Base-by-base conservation (phyloP, 441 rosid genomes). In the Caryocar brasiliense region DNA sequence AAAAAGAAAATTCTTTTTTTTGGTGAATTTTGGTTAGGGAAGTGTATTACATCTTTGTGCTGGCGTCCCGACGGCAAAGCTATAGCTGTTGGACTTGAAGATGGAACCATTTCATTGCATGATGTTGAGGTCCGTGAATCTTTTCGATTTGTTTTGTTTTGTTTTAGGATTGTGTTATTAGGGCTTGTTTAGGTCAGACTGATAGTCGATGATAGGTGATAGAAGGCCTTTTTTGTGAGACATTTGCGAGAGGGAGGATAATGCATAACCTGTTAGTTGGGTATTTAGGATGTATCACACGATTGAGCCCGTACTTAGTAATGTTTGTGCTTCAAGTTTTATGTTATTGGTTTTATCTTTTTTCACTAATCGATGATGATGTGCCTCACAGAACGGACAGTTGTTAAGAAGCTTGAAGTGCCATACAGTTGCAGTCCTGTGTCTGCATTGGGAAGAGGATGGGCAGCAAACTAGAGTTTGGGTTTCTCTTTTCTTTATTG, bases 51-150 rank as follows among this genome's bases (percentile, higher is more conserved):
- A 19, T 86, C 95, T 8, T 59, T 91, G 59, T 82, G 93, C 36
- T 91, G 96, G 93, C 82, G 79, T 72, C 95, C 95, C 37, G 90
- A 91, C 59, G 98, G 88, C 41, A 91, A 84, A 59, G 85, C 85
- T 8, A 70, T 85, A 50, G 96, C 86, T 32, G 75, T 79, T 58
- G 96, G 95, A 30, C 81, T 81, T 0, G 96, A 86, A 62, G 90
- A 91, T 54, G 95, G 95, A 55, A 72, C 79, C 24, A 68, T 86
- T 74, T 75, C 78, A 1, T 61, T 84, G 72, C 95, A 84, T 49
- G 92, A 90, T 55, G 96, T 91, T 50, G 96, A 91, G 82, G 98
- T 71, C n/a, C n/a, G 43, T 61, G 72, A 48, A 26, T 8, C 47
- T 40, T 12, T 51, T 23, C 30, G 0, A 33, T 34, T 23, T 6